A percentile compares a stretch with the other conserved stretches of the same genome.
Evolutionary conservation across 768 basidiomycete species (phyloP).

Genomic region (Strobilomyces dryophilus): DNA sequence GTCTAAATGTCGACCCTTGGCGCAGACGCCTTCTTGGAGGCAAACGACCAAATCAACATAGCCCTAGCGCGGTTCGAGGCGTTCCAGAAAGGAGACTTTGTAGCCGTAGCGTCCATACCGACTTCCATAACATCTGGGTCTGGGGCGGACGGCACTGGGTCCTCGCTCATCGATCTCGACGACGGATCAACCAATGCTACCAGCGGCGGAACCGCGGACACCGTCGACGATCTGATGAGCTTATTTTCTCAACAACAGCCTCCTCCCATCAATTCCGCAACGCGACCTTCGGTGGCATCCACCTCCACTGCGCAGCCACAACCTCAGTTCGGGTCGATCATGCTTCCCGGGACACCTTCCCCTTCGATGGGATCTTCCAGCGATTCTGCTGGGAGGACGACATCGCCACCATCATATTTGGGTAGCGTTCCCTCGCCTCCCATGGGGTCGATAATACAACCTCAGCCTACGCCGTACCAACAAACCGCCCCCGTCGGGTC

Average conservation of each 20-base stretch:
- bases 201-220: slow-evolving; percentile 20
- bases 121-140: slow-evolving; percentile 43
- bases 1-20: background rate
- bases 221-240: slow-evolving; percentile 56
- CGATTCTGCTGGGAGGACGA: slow-evolving; percentile 7
- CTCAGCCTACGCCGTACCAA: slow-evolving; percentile 3
- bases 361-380: slow-evolving; percentile 19
- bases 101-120: slow-evolving; percentile 66
- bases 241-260: slow-evolving; percentile 42
- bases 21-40: slow-evolving; percentile 88
- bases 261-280: slow-evolving; percentile 25
- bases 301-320: slow-evolving; percentile 20
- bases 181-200: slow-evolving; percentile 35
- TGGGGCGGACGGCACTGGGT: slow-evolving; percentile 16
- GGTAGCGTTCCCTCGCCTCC: slow-evolving; percentile 1
- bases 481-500: background rate
- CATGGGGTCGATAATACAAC: slow-evolving; percentile 3
- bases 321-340: slow-evolving; percentile 36
- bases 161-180: slow-evolving; percentile 78
- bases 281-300: slow-evolving; percentile 20
- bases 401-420: slow-evolving; percentile 12
- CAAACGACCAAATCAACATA: slow-evolving; percentile 97
- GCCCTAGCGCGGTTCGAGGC: slow-evolving; percentile 88
- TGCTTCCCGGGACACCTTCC: slow-evolving; percentile 40
- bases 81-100: slow-evolving; percentile 89